Evolutionary conservation across 306 rosid species (phyloP).

Genomic region (Cucurbita ficifolia): DNA sequence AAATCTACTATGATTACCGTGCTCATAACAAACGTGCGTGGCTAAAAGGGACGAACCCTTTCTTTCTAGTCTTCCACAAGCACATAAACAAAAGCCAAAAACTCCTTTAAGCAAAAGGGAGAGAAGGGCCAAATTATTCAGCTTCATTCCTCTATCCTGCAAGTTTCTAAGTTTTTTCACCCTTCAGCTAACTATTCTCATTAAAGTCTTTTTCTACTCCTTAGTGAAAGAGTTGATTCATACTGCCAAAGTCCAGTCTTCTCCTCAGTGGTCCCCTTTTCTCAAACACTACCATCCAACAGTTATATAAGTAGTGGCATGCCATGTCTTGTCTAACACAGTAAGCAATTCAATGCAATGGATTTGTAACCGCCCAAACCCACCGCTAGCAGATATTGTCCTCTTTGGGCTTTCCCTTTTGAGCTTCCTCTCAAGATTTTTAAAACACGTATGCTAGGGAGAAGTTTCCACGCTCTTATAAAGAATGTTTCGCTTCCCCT

Average conservation of each 20-base stretch:
- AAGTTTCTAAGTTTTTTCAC: not conserved
- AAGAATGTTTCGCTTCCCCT: no score
- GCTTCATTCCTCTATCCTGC: not conserved
- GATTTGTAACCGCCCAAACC: no score
- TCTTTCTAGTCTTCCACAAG: not conserved
- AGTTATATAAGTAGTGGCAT: not conserved
- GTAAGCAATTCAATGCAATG: not conserved
- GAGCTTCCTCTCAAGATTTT: no score
- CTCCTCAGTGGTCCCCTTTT: not conserved
- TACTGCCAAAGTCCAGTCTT: not conserved
- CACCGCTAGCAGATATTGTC: no score
- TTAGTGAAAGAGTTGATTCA: not conserved
- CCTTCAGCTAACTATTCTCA: not conserved
- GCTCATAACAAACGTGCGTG: not conserved
- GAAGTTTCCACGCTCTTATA: no score
- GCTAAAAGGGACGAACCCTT: not conserved
- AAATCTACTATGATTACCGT: not conserved
- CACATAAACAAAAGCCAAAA: not conserved
- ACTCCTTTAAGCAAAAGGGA: not conserved
- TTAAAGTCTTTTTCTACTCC: not conserved
- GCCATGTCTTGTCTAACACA: not conserved
- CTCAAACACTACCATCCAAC: conserved; percentile 4
- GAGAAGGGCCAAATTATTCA: not conserved
- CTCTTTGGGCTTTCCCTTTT: no score
- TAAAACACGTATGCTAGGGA: no score